These are phyloP conservation scores for Tricholoma flavovirens DNA, from an alignment of 768 basidiomycete genomes.

Conservation along the genomic window DNA sequence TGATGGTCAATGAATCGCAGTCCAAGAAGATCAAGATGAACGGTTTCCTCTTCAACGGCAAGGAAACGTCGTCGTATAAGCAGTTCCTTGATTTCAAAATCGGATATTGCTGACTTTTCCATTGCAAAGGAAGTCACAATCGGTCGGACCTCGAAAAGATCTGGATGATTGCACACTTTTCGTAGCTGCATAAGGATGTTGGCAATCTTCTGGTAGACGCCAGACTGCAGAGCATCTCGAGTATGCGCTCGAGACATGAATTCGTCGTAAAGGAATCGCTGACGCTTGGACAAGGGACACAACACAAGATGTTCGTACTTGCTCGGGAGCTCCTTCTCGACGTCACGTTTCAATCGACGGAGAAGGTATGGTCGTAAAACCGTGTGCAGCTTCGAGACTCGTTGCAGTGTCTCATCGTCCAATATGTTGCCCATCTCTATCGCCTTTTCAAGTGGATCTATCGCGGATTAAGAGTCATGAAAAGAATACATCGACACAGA, in stretches of 20 bases:
- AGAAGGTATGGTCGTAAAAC: conserved; percentile 96
- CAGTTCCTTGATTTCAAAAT: conserved; percentile 84
- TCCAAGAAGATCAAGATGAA: conserved; percentile 62
- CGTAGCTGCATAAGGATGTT: conserved; percentile 98
- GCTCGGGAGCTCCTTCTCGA: conserved; percentile 91
- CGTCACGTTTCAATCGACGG: conserved; percentile 95
- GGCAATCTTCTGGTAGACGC: conserved; percentile 82
- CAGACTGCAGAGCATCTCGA: conserved; percentile 73
- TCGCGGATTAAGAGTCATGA: conserved; percentile 1
- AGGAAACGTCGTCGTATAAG: conserved; percentile 74
- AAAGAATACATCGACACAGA: not conserved
- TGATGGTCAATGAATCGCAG: conserved; percentile 57
- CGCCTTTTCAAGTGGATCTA: conserved; percentile 91
- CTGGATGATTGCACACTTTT: conserved; percentile 94
- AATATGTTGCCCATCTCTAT: conserved; percentile 75
- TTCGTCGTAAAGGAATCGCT: conserved; percentile 94
- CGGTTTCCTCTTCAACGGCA: conserved; percentile 40
- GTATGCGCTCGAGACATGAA: conserved; percentile 91
- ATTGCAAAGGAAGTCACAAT: conserved; percentile 72
- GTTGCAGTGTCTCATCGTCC: conserved; percentile 81
- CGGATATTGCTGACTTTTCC: conserved; percentile 68
- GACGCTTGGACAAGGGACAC: conserved; percentile 84
- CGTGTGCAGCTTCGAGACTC: conserved; percentile 82
- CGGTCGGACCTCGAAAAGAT: conserved; percentile 86
- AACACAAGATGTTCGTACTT: conserved; percentile 89